Evolutionary conservation across 192 early-diverging fungal species (phyloP), one percentile per base, ranked within the genome.

Genomic region (Backusella liffmaniae): DNA sequence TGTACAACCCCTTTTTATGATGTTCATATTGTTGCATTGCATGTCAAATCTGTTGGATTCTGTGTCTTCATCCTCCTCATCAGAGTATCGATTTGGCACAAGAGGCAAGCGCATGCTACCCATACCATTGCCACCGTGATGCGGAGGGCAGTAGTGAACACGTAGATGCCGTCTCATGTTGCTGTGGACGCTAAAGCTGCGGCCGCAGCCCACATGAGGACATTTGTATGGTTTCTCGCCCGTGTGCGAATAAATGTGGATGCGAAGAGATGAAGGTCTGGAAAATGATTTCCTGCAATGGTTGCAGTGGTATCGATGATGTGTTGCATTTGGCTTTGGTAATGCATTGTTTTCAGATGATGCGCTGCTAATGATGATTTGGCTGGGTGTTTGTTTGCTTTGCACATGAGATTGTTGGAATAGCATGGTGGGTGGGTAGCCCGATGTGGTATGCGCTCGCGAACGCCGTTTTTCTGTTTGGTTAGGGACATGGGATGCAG

Each of bases 111-210:
- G 44, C 70, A 49, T 49, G 29, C 70, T 71, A 21, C 39, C 26
- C 70, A 49, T 49, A 2, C 70, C 42, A 8, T 71, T 71, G 4
- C 39, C 35, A n/a, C 39, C 44, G 23, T 76, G 66, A 3, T 66
- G 65, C 4, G 62, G 65, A 6, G 73, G 41, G n/a, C 36, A 74
- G 39, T 66, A 62, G 41, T 73, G 79, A 1, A 76, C 79, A 66
- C 75, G 69, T 69, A 73, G 35, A 62, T 80, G 75, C 8, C 74
- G 62, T 34, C 79, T 84, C 87, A 92, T 82, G 53, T 94, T 94
- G 74, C 91, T 92, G 23, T 85, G 82, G 5, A 92, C 91, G 29
- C 90, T 89, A 68, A 93, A 93, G 49, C 84, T 67, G 35, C 77
- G 77, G 26, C 67, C 73, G 21, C 72, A 79, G 9, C 77, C 77